Evolutionary conservation across 1,284 basidiomycete species (phyloP).

Genomic region (Fomitopsis pinicola): DNA sequence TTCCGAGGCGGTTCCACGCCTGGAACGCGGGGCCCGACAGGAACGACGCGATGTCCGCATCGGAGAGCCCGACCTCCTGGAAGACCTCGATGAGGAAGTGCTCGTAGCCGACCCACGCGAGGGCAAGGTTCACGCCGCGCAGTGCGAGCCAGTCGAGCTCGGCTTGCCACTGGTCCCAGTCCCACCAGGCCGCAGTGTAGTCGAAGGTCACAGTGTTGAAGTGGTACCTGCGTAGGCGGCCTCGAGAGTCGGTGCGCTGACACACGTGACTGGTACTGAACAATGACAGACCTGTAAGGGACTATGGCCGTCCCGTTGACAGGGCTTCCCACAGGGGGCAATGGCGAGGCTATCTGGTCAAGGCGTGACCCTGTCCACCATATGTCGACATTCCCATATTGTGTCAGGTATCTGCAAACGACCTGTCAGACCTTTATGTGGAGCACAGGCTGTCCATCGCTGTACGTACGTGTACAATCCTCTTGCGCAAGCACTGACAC

Average conservation of each 20-base stretch:
- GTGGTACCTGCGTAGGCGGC: conserved; percentile 27
- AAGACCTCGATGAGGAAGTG: conserved; percentile 33
- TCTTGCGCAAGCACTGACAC: conserved; percentile 25
- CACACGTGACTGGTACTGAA: background rate
- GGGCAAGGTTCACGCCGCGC: conserved; percentile 38
- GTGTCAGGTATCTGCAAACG: conserved; percentile 31
- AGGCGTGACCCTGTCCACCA: conserved; percentile 42
- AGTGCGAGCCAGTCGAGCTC: conserved; percentile 42
- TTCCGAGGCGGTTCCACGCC: conserved; percentile 42
- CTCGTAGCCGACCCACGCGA: conserved; percentile 41
- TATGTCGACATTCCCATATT: conserved; percentile 34
- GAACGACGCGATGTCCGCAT: conserved; percentile 32
- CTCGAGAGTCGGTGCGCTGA: background rate
- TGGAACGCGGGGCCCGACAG: conserved; percentile 39
- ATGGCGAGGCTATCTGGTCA: conserved; percentile 8
- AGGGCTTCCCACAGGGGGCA: conserved; percentile 27
- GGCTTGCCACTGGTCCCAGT: conserved; percentile 38
- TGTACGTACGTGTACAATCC: conserved; percentile 25
- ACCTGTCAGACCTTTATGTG: too few species aligned
- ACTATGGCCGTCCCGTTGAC: conserved; percentile 32
- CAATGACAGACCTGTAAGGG: conserved; percentile 28
- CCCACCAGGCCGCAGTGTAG: conserved; percentile 39
- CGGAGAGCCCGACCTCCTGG: conserved; percentile 33
- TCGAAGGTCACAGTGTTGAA: conserved; percentile 43
- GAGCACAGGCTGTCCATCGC: too few species aligned